These are phyloP conservation scores for Aspergillus alliaceus DNA, from an alignment of 2,329 filamentous ascomycete species.

Conservation along the genomic window DNA sequence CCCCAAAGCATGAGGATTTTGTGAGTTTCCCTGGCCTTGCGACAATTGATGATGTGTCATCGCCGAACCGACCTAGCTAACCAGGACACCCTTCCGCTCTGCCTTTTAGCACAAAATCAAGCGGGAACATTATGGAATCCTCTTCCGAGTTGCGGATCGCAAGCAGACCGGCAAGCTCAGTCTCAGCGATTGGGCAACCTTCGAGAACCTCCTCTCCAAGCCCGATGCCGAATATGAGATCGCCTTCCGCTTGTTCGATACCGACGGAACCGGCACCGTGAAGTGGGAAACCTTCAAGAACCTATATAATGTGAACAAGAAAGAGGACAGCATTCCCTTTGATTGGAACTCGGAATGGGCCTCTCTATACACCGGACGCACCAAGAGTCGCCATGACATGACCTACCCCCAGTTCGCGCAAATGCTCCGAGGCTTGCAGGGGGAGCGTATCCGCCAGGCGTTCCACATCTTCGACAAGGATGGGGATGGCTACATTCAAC, in stretches of 20 bases:
- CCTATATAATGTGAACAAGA: constrained; percentile 85
- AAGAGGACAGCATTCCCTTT: constrained; percentile 81
- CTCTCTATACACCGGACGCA: constrained; percentile 85
- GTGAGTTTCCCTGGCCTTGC: constrained; percentile 59
- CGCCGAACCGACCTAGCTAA: too few relatives aligned
- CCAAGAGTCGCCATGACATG: constrained; percentile 83
- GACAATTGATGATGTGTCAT: constrained; percentile 17
- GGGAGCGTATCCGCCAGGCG: constrained; percentile 91
- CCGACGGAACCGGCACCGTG: constrained; percentile 77
- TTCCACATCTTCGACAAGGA: constrained; percentile 91
- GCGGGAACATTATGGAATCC: constrained; percentile 89
- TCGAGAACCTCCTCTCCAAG: constrained; percentile 90
- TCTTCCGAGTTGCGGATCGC: constrained; percentile 89
- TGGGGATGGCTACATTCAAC: constrained; percentile 90
- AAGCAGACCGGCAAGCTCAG: constrained; percentile 70
- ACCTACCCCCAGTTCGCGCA: constrained; percentile 97
- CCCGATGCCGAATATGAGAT: constrained; percentile 99
- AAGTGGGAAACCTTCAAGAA: constrained; percentile 86
- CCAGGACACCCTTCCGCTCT: too few relatives aligned
- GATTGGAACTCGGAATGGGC: constrained; percentile 98
- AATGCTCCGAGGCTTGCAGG: constrained; percentile 94
- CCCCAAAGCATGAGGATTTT: constrained; percentile 83
- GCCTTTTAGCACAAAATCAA: constrained; percentile 86
- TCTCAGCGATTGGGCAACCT: constrained; percentile 84
- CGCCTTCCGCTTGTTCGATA: constrained; percentile 93